Conservation (phyloP, 371 early-diverging fungal species). For the Apophysomyces variabilis region DNA sequence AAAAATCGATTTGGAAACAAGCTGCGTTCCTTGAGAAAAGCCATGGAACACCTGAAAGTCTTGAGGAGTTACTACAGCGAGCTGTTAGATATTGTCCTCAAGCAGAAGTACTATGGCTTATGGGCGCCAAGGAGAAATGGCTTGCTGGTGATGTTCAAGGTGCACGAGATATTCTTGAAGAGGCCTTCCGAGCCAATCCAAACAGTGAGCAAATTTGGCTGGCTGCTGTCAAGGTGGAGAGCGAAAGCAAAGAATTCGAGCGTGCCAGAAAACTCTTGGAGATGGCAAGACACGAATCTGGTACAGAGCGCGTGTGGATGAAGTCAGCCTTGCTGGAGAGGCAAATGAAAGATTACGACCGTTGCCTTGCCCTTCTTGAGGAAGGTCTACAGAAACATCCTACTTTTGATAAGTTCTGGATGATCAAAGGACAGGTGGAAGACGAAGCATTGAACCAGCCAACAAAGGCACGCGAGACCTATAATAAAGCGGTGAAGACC, state of each 20-base stretch:
- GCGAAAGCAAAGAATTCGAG: constrained; percentile 81
- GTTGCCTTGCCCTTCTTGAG: constrained; percentile 74
- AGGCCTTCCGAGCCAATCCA: constrained; percentile 91
- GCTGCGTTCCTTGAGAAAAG: constrained; percentile 90
- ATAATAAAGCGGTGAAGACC: constrained; percentile 76
- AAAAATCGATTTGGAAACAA: constrained; percentile 83
- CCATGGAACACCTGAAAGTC: constrained; percentile 79
- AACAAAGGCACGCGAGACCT: constrained; percentile 77
- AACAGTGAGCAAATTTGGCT: constrained; percentile 93
- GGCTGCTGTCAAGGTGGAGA: constrained; percentile 95
- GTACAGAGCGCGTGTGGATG: constrained; percentile 91
- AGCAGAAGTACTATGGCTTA: constrained; percentile 94
- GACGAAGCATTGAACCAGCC: constrained; percentile 53
- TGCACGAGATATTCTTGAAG: constrained; percentile 83
- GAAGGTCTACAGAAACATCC: constrained; percentile 77
- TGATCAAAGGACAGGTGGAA: constrained; percentile 88
- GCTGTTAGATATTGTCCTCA: constrained; percentile 92
- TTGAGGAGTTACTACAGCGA: constrained; percentile 82
- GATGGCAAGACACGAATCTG: constrained; percentile 76
- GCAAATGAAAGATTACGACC: constrained; percentile 68
- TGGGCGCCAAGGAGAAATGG: constrained; percentile 97
- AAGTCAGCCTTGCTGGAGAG: constrained; percentile 90
- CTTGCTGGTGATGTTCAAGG: constrained; percentile 84
- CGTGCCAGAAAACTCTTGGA: constrained; percentile 81
- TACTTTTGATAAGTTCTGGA: constrained; percentile 88